A percentile compares a stretch with the other conserved stretches of the same genome.
phyloP scores from a whole-genome alignment of 768 basidiomycete species.

The Russula sp. region DNA sequence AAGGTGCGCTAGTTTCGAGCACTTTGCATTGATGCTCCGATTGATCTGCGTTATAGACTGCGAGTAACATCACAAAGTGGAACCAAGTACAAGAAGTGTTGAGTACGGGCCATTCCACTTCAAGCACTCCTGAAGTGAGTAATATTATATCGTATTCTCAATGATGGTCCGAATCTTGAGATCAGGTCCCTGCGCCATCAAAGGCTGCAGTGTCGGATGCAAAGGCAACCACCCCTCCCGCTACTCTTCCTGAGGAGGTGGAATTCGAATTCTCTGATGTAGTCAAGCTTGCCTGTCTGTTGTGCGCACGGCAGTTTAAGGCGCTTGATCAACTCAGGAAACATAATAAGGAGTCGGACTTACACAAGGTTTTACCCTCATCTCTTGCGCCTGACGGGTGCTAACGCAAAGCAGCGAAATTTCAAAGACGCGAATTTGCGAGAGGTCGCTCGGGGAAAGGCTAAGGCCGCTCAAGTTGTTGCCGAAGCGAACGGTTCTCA shows the following conservation, averaged over 20 bases:
- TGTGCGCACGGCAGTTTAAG: constrained; percentile 95
- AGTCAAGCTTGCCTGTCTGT: constrained; percentile 68
- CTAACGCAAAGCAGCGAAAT: constrained; percentile 61
- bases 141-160: background rate
- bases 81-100: constrained; percentile 92
- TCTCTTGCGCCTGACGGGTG: background rate
- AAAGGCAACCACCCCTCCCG: constrained; percentile 29
- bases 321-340: constrained; percentile 74
- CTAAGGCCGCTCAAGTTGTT: constrained; percentile 39
- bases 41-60: constrained; percentile 46
- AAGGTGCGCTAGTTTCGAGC: constrained; percentile 45
- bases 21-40: background rate
- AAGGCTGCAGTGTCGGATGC: constrained; percentile 9
- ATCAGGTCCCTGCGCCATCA: constrained; percentile 7
- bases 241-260: constrained; percentile 41
- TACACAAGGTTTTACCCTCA: constrained; percentile 74
- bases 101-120: constrained; percentile 28
- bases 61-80: constrained; percentile 93
- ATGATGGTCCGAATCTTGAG: constrained; percentile 11
- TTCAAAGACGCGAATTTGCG: constrained; percentile 65
- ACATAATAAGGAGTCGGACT: constrained; percentile 88
- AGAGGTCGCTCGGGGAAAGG: constrained; percentile 69
- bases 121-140: constrained; percentile 21
- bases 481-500: constrained; percentile 28
- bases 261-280: constrained; percentile 85